Evolutionary conservation across 306 rosid species (phyloP), one percentile per base, ranked within the genome.

Genomic region (Pterocarpus macrocarpus): DNA sequence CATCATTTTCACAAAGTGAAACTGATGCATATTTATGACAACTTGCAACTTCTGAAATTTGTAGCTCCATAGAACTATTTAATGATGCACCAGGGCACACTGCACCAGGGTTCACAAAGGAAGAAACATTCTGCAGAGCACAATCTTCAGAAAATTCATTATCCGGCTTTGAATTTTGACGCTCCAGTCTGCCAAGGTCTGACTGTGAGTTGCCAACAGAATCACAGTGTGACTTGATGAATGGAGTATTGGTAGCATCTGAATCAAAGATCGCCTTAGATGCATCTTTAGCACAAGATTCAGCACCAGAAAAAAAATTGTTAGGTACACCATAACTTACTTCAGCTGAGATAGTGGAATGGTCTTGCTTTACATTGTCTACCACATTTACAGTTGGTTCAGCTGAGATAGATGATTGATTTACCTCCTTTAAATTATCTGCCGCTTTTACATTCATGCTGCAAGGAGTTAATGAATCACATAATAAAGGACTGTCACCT

Each of bases 11-110:
- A 86, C 78, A 69, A 32, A 72, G 82, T 69, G 81, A 83, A 87
- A 73, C 83, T 70, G 88, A 77, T 61, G 82, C 84, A 43, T 81
- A 9, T 83, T 83, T 86, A 69, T 67, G 85, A 75, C 88, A 90
- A 68, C 86, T 87, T 75, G 84, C 89, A 88, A 82, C 88, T 75
- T 88, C 92, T 69, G 91, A 88, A 63, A 75, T 80, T 77, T 83
- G 89, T 69, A 78, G 80, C 71, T 83, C 90, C 53, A 74, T 36
- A 33, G 85, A 86, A 83, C 87, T 77, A 82, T 75, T 76, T 52
- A 64, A 85, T 52, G 85, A 85, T 79, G 75, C 80, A 76, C 88
- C 86, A 22, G 75, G 83, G 65, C 76, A 22, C 50, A 63, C 82
- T 68, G 78, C 76, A 16, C 80, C 55, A 62, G 78, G 83, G 44